These are phyloP conservation scores for Fusarium euwallaceae DNA, from an alignment of 2,329 filamentous ascomycete species.

Conservation along the genomic window DNA sequence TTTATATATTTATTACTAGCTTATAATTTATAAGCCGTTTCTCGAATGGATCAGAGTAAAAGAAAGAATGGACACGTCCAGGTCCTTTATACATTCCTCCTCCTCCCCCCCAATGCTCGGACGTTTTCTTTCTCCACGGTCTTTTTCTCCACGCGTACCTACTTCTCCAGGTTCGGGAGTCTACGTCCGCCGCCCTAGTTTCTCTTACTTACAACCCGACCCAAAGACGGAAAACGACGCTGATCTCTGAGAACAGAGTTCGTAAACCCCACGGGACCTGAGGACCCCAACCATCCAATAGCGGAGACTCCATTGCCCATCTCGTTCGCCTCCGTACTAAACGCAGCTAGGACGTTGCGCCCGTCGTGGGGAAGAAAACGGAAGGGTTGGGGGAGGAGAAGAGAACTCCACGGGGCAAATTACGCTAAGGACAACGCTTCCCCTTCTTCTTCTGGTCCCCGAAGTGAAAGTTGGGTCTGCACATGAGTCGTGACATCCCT, in stretches of 20 bases:
- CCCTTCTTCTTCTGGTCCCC: conserved; percentile 16
- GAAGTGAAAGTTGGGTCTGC: background rate
- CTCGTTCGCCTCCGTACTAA: conserved; percentile 6
- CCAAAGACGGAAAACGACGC: conserved; percentile 3
- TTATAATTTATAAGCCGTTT: too few species aligned
- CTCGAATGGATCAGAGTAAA: background rate
- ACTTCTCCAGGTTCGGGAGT: conserved; percentile 21
- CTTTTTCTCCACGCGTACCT: background rate
- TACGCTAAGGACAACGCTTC: background rate
- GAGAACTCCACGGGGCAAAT: conserved; percentile 2
- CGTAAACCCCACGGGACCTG: background rate
- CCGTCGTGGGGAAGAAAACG: conserved; percentile 16
- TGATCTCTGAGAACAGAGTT: conserved; percentile 1
- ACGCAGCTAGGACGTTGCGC: conserved; percentile 19
- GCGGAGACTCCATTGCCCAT: conserved; percentile 25
- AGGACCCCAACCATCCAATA: conserved; percentile 19
- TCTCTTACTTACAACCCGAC: conserved; percentile 21
- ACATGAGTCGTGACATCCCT: conserved; percentile 7
- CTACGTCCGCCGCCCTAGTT: conserved; percentile 4
- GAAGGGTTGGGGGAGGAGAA: background rate
- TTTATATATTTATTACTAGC: too few species aligned
- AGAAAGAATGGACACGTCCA: background rate
- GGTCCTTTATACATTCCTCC: conserved; percentile 2
- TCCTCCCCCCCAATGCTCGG: background rate
- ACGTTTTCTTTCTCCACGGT: conserved; percentile 3